Evolutionary conservation across 306 rosid genomes (phyloP).

Genomic region (Alnus glutinosa): DNA sequence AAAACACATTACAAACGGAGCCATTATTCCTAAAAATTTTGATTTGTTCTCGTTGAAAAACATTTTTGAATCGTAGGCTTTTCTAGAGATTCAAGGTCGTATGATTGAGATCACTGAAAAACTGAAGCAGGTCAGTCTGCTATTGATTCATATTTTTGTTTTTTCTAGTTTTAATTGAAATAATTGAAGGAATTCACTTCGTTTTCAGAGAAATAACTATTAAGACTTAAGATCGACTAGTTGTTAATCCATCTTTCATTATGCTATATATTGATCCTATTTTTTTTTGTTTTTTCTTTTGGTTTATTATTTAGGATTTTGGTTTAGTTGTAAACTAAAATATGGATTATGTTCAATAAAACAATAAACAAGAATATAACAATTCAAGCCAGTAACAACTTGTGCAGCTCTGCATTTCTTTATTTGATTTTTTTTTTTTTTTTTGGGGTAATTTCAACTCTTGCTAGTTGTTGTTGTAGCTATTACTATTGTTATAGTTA

Average conservation of each 20-base stretch:
- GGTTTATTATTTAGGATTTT: background rate
- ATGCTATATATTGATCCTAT: background rate
- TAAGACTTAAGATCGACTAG: no score
- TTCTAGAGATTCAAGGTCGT: constrained; percentile 87
- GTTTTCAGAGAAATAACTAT: no score
- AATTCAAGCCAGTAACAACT: background rate
- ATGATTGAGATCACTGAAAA: constrained; percentile 83
- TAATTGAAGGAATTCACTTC: no score
- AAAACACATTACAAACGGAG: no score
- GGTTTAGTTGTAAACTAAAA: background rate
- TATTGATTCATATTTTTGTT: background rate
- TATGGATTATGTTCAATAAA: background rate
- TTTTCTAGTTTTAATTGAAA: background rate
- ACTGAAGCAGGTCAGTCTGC: constrained; percentile 68
- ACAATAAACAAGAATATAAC: background rate
- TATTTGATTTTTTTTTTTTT: background rate
- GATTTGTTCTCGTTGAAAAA: no score
- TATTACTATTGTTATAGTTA: background rate
- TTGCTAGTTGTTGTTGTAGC: background rate
- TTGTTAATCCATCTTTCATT: no score
- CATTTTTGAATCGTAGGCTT: constrained; percentile 68
- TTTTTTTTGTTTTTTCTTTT: background rate
- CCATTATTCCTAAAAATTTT: no score
- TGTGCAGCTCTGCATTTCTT: background rate
- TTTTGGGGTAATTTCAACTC: background rate